Evolutionary conservation across 2,329 filamentous ascomycete genomes (phyloP), one percentile per base, ranked within the genome.

Genomic region (Rutstroemia sp.): DNA sequence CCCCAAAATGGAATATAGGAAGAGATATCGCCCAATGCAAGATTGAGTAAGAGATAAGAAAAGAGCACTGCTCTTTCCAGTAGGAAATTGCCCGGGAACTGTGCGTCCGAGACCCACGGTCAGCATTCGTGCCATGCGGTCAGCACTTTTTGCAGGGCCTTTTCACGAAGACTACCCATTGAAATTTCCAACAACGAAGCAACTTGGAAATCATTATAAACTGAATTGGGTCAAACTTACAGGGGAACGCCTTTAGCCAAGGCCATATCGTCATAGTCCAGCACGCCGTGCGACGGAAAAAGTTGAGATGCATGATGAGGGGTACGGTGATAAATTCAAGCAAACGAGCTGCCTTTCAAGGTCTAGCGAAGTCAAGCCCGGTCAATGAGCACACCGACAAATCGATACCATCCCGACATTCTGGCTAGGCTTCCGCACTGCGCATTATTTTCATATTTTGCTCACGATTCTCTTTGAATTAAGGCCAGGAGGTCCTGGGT

Each of bases 261-360:
- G 30, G 30, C 30, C 30, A 34, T 34, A 34, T 34, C 30, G 30
- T 34, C 30, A 34, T 9, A 34, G 3, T 12, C 9, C 12, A 10
- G 9, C 30, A 12, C 30, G 10, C 10, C 10, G 30, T 9, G 8
- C 25, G 25, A 34, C 9, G 10, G 12, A 34, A 14, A 12, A 34
- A 42, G 16, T 42, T 14, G 7, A 51, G 34, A 50, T 12, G 34
- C 7, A 8, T 30, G 44, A 41, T 39, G 54, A 57, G 44, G n/a
- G 19, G 27, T 44, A 44, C 45, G 12, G 23, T 25, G 12, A 45
- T 34, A 39, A 49, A 34, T 27, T 34, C 25, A 8, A 25, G n/a
- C n/a, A 21, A 39, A n/a, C 49, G 48, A 52, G 38, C 51, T 58
- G 25, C 55, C 50, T 49, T 54, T 30, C 41, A 21, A 41, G 48